Evolutionary conservation across 225 moss, liverwort and hornwort genomes (phyloP), one percentile per base, ranked within the genome.

Genomic region (Takakia lepidozioides): DNA sequence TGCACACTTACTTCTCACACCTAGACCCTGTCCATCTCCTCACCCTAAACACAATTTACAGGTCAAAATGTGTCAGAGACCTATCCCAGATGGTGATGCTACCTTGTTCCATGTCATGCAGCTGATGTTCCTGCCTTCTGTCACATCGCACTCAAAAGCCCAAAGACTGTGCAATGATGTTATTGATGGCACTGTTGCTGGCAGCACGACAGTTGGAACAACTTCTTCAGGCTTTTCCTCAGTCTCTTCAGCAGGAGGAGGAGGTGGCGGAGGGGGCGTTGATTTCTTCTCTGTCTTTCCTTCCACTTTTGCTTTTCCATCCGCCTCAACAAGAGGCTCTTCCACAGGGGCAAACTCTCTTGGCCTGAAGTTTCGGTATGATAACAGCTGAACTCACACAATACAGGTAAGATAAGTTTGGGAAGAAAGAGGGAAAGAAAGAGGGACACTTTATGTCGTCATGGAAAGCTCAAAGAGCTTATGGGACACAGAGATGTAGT

Each of bases 61-160:
- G n/a, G n/a, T n/a, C n/a, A n/a, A n/a, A n/a, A n/a, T n/a, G n/a
- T n/a, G n/a, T n/a, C n/a, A n/a, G n/a, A n/a, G n/a, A n/a, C n/a
- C n/a, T n/a, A n/a, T n/a, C n/a, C n/a, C n/a, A n/a, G n/a, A n/a
- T n/a, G n/a, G n/a, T n/a, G n/a, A 19, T 22, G 10, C n/a, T 59
- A 87, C 84, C 77, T 87, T 85, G 39, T 95, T 95, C 95, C 90
- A 95, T 13, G 81, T 68, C 95, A 83, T 87, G 67, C 87, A 85
- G 60, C 95, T 90, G 27, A 95, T 67, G 9, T 90, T 95, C 59
- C 84, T 84, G 49, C 74, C 84, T 30, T 63, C 56, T 3, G 81
- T 86, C 27, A 80, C 51, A 44, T 84, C 80, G 32, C 84, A 86
- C 10, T 73, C 65, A 27, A 87, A 95, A 53, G 80, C 52, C 95